Base-by-base conservation (phyloP, 257 asterid species). In the Ocimum tenuiflorum region DNA sequence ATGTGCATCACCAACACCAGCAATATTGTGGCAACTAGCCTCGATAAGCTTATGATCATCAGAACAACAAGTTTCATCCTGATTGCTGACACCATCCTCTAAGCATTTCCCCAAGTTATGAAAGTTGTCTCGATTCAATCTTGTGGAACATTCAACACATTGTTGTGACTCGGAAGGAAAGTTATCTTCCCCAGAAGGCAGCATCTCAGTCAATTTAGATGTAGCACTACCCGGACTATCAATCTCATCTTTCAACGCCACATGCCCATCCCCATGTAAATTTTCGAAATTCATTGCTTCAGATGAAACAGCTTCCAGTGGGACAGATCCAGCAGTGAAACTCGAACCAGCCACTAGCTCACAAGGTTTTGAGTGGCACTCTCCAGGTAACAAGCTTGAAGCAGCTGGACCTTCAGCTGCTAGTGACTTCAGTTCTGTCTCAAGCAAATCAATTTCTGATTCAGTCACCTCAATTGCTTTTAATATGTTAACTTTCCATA, bases 361-460 rank as follows among this genome's bases (percentile, higher is more conserved):
- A 63, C 72, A 35, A 77, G 86, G 79, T 61, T 72, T 75, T 41
- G 67, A 56, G 58, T 9, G 77, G 74, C 79, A 73, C 29, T 77
- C 85, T 45, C 47, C 74, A 15, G 74, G 81, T 55, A 79, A 77
- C 73, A 79, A 77, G 66, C 80, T 67, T 48, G 39, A 64, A 57
- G 74, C 63, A 49, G 69, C 68, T 35, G 83, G 73, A n/a, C n/a
- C n/a, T 72, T 68, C 81, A 52, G 79, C 60, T 41, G 20, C 29
- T 75, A 83, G 68, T n/a, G 78, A 76, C 73, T 77, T 90, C 72
- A 86, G 83, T 76, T 86, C 87, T 31, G 82, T 80, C 77, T 94
- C 99, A 69, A 94, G 95, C 48, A 73, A 76, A 73, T 94, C 99
- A 73, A 90, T 83, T 83, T 88, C 96, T 46, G 84, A 68, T 81